Conservation (phyloP, 106 monocot genomes). For the Posidonia australis region DNA sequence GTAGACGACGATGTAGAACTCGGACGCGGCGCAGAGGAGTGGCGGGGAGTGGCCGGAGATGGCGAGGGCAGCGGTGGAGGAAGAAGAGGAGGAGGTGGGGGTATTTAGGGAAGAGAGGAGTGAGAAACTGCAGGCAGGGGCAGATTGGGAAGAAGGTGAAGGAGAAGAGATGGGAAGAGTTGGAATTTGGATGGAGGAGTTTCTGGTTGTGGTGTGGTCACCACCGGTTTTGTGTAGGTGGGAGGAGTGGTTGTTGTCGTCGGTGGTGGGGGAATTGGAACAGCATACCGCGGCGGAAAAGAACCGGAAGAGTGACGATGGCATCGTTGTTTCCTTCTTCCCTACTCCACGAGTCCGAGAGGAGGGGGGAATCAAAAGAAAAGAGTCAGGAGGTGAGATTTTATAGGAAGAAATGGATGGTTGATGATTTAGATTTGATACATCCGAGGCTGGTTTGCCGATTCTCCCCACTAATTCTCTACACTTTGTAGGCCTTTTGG, state of each 20-base stretch:
- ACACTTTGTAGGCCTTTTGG: too few relatives aligned
- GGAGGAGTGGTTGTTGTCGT: neutral
- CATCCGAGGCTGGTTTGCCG: too few relatives aligned
- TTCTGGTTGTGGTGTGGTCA: neutral
- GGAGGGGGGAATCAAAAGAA: too few relatives aligned
- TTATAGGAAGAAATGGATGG: too few relatives aligned
- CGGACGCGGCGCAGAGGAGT: conserved; percentile 35
- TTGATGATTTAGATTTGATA: too few relatives aligned
- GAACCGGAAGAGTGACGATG: neutral
- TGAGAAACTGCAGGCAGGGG: neutral
- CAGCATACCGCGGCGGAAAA: neutral
- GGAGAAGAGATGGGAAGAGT: neutral
- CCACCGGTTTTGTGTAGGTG: neutral
- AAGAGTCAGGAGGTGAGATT: too few relatives aligned
- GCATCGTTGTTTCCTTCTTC: too few relatives aligned
- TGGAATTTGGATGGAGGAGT: neutral
- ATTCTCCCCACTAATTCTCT: too few relatives aligned
- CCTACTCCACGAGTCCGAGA: too few relatives aligned
- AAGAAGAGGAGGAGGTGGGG: neutral
- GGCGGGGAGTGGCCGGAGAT: conserved; percentile 11
- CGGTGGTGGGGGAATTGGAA: neutral
- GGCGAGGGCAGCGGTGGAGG: conserved; percentile 17
- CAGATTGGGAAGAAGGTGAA: neutral
- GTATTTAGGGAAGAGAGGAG: conserved; percentile 3
- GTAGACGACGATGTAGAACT: conserved; percentile 26